Evolutionary conservation across 495 filamentous ascomycete species (phyloP).

Genomic region (Tuber aestivum): DNA sequence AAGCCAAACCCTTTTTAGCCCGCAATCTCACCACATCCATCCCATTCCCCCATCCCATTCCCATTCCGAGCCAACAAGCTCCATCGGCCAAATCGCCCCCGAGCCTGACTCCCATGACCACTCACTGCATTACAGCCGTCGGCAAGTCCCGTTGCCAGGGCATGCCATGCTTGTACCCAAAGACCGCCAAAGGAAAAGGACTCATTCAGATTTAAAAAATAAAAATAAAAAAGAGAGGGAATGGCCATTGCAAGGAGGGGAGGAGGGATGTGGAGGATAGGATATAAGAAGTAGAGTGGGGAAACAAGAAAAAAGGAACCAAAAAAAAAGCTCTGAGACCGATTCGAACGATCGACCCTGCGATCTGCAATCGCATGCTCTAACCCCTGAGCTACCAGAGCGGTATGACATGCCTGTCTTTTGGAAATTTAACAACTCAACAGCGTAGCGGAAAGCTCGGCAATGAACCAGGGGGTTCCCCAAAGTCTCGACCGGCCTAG

Average conservation of each 20-base stretch:
- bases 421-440: background rate
- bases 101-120: background rate
- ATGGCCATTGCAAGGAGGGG: too few species aligned
- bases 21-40: slow-evolving; percentile 3
- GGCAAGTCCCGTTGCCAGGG: background rate
- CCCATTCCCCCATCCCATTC: background rate
- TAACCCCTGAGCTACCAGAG: slow-evolving; percentile 43
- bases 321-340: slow-evolving; percentile 37
- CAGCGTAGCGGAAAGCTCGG: background rate
- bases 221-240: too few species aligned
- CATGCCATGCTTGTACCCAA: background rate
- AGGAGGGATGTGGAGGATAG: too few species aligned
- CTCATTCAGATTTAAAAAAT: too few species aligned
- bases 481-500: background rate
- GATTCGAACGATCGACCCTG: slow-evolving; percentile 43
- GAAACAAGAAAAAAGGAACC: background rate
- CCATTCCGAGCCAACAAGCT: background rate
- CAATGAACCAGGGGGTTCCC: too few species aligned
- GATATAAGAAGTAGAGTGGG: background rate
- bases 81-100: background rate
- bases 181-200: background rate
- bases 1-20: background rate
- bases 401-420: background rate
- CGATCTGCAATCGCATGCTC: slow-evolving; percentile 43
- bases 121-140: background rate